Percentiles rank a stretch among this genome's conserved stretches.
phyloP scores from a whole-genome alignment of 2,329 filamentous ascomycete species.

The Pyrenophora teres region DNA sequence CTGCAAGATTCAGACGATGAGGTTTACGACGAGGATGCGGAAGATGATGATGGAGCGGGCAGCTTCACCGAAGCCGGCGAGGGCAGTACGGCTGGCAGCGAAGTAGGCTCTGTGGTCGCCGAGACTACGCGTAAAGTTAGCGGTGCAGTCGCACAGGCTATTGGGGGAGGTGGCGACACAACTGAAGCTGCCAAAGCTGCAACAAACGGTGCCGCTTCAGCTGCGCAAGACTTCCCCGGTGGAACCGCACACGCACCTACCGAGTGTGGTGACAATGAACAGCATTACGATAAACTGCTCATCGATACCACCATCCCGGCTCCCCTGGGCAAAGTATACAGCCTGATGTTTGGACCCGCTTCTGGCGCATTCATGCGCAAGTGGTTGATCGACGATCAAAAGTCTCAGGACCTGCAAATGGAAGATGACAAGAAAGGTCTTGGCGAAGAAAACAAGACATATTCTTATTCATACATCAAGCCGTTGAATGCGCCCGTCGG shows the following conservation, averaged over 20 bases:
- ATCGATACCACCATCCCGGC: conserved; percentile 86
- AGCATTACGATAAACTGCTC: conserved; percentile 82
- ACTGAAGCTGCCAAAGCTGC: conserved; percentile 48
- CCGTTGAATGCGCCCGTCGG: conserved; percentile 83
- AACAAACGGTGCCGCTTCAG: conserved; percentile 48
- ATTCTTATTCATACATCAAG: conserved; percentile 87
- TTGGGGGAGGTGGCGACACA: conserved; percentile 43
- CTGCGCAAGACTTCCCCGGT: conserved; percentile 75
- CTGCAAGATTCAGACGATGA: conserved; percentile 75
- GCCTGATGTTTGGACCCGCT: conserved; percentile 79
- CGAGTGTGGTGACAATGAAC: conserved; percentile 76
- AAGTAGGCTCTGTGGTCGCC: conserved; percentile 56
- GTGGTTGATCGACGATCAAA: conserved; percentile 85
- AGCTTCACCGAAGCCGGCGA: conserved; percentile 62
- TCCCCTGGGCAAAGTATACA: conserved; percentile 89
- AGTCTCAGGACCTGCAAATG: conserved; percentile 83
- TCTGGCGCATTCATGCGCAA: conserved; percentile 83
- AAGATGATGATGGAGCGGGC: conserved; percentile 72
- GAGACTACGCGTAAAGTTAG: conserved; percentile 73
- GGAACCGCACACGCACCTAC: conserved; percentile 81
- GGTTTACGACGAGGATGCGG: conserved; percentile 78
- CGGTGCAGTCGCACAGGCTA: conserved; percentile 50
- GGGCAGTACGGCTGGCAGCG: conserved; percentile 60
- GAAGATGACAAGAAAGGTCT: conserved; percentile 80
- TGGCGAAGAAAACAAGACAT: conserved; percentile 72